These are phyloP conservation scores for Patellaria atrata DNA, from an alignment of 495 filamentous ascomycete genomes.

Conservation along the genomic window DNA sequence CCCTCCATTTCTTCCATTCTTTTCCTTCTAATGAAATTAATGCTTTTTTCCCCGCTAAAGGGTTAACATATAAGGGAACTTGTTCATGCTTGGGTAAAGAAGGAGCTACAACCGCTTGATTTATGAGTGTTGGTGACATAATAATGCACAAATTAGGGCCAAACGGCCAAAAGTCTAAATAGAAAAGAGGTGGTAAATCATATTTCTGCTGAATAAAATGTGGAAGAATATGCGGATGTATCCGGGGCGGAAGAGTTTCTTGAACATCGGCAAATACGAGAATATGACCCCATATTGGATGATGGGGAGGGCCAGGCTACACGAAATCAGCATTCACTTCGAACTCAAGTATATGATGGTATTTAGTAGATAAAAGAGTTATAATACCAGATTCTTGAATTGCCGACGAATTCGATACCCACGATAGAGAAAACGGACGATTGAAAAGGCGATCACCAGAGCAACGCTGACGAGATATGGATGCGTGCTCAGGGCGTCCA, in stretches of 20 bases:
- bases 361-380: neutral
- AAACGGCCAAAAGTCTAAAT: conserved; percentile 28
- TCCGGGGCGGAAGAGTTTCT: conserved; percentile 11
- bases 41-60: conserved; percentile 20
- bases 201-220: conserved; percentile 17
- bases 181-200: conserved; percentile 23
- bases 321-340: neutral
- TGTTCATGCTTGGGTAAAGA: neutral
- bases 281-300: conserved; percentile 19
- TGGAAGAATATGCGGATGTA: conserved; percentile 19
- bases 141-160: conserved; percentile 26
- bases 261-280: conserved; percentile 9
- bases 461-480: conserved; percentile 3
- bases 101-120: conserved; percentile 25
- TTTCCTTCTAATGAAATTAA: conserved; percentile 23
- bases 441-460: conserved; percentile 2
- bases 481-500: conserved; percentile 9
- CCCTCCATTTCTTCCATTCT: conserved; percentile 24
- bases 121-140: conserved; percentile 30
- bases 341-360: neutral
- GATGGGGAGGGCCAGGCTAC: conserved; percentile 19
- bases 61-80: conserved; percentile 8
- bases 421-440: conserved; percentile 1
- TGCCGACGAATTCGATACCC: conserved; percentile 2
- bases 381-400: conserved; percentile 3